These are phyloP conservation scores for Linum trigynum DNA, from an alignment of 345 rosid species.

Conservation along the genomic window DNA sequence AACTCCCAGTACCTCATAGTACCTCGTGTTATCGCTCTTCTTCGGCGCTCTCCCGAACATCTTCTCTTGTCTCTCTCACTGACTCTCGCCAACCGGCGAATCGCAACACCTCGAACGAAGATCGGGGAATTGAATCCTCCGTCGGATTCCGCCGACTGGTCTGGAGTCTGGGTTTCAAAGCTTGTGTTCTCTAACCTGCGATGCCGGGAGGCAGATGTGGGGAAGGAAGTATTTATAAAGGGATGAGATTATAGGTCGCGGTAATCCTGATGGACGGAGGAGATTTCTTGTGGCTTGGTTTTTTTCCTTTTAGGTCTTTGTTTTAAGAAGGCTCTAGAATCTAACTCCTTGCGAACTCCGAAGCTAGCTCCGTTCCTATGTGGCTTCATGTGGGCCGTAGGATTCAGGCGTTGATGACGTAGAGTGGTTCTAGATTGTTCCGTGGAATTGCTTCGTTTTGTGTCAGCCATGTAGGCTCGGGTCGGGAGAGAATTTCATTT, in stretches of 20 bases:
- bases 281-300: not conserved
- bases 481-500: too few relatives aligned
- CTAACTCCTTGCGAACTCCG: not conserved
- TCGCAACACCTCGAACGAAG: not conserved
- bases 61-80: constrained; percentile 10
- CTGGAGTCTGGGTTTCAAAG: too few relatives aligned
- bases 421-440: too few relatives aligned
- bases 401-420: too few relatives aligned
- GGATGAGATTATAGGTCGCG: not conserved
- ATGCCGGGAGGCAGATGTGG: too few relatives aligned
- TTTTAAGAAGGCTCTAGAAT: constrained; percentile 16
- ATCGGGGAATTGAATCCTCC: too few relatives aligned
- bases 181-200: too few relatives aligned
- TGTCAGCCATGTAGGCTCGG: too few relatives aligned
- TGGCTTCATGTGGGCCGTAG: not conserved
- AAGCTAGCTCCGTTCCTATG: constrained; percentile 2
- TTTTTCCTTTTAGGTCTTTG: not conserved
- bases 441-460: too few relatives aligned
- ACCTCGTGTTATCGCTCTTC: constrained; percentile 72
- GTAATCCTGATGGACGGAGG: constrained; percentile 9
- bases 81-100: not conserved
- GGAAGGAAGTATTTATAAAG: not conserved
- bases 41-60: constrained; percentile 78
- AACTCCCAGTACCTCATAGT: constrained; percentile 79
- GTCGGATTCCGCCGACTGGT: too few relatives aligned